These are phyloP conservation scores for Thalassiosira profunda DNA, from an alignment of 108 stramenopile species.

Conservation along the genomic window DNA sequence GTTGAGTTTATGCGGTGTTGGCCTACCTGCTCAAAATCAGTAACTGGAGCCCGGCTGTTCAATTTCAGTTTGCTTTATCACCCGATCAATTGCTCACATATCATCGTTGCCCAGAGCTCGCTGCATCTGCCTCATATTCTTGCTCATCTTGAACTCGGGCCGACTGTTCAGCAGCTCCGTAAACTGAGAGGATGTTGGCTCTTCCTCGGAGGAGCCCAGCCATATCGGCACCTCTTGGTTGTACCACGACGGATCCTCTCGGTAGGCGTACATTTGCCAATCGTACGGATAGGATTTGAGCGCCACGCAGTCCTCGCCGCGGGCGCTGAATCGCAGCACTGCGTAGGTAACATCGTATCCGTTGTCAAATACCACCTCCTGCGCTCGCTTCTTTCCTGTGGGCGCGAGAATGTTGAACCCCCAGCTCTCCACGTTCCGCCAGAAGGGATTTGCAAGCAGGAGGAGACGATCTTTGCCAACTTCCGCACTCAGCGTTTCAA, in stretches of 20 bases:
- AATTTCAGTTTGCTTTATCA: too few species aligned
- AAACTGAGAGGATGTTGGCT: constrained; percentile 67
- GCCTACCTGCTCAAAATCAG: too few species aligned
- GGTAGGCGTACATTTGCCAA: constrained; percentile 89
- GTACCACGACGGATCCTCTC: constrained; percentile 69
- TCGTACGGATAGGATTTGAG: constrained; percentile 88
- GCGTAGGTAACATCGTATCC: constrained; percentile 80
- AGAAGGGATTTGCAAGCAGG: constrained; percentile 84
- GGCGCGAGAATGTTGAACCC: constrained; percentile 85
- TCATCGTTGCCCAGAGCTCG: constrained; percentile 62
- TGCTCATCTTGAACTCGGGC: constrained; percentile 79
- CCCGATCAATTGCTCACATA: too few species aligned
- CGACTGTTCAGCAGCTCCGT: constrained; percentile 63
- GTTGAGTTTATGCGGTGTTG: background rate
- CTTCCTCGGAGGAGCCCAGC: constrained; percentile 69
- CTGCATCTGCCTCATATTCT: constrained; percentile 86
- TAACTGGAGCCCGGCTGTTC: too few species aligned
- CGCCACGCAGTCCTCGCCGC: constrained; percentile 86
- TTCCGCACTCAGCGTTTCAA: constrained; percentile 52
- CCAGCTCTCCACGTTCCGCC: constrained; percentile 86
- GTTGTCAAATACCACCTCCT: constrained; percentile 68
- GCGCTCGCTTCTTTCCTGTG: constrained; percentile 72
- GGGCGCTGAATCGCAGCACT: constrained; percentile 55
- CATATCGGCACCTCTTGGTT: constrained; percentile 53
- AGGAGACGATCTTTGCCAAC: constrained; percentile 68